Base-by-base conservation (phyloP, 2,329 filamentous ascomycete species). In the Epichloe sylvatica region DNA sequence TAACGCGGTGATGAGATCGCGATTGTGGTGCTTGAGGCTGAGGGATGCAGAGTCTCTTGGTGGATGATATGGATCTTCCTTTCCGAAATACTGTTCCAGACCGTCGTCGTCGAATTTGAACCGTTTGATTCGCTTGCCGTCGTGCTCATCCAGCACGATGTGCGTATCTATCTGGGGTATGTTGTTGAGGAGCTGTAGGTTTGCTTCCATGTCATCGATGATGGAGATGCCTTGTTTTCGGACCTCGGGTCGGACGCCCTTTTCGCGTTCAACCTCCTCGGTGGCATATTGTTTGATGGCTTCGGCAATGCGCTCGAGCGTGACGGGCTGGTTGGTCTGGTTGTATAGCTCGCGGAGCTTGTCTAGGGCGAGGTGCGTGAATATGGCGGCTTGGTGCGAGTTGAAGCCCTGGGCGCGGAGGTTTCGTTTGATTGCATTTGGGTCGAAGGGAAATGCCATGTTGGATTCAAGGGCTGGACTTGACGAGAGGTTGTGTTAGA, bases 1-100 rank as follows among this genome's bases (percentile, higher is more conserved):
- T 15, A 77, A 51, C 0, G 63, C 64, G 36, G 63, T 65, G 56
- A 78, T 61, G 43, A 76, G 60, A 54, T 76, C 69, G 45, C 67
- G 64, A 17, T 58, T 59, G 5, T 51, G 49, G 11, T 60, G 52
- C 37, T 56, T 54, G 41, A 60, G 52, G 19, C 53, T 53, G 47
- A 36, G 15, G 11, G 17, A 15, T 12, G 30, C 34, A 23, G 38
- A 42, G 4, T 21, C 46, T 38, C 45, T 5, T 34, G 46, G 40
- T 34, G 54, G 11, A 21, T 47, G 45, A 35, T 67, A 67, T 1
- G 65, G 65, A 34, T 65, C 57, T 2, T 53, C 45, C 7, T 57
- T 57, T 3, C 56, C 50, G 46, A 69, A 68, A 50, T 59, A 60
- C 12, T 59, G 52, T 6, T 58, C 48, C 3, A 63, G 44, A 5